A percentile compares a stretch with the other conserved stretches of the same genome.
Evolutionary conservation across 2,329 filamentous ascomycete genomes (phyloP).

Genomic region (Fusarium succisae): DNA sequence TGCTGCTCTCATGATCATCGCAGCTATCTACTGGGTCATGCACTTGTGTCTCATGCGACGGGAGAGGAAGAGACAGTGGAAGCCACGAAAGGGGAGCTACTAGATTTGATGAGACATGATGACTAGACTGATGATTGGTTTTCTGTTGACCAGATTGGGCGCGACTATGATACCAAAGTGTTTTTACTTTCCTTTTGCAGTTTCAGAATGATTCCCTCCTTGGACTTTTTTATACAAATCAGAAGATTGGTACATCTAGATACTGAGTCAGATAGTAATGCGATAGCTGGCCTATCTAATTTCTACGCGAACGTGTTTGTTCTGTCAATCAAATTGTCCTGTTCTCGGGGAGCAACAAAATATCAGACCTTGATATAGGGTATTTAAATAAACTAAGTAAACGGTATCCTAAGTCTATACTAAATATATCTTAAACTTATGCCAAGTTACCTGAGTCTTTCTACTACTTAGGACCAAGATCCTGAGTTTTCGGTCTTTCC

Average conservation of each 20-base stretch:
- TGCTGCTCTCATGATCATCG: constrained; percentile 54
- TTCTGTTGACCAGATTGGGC: constrained; percentile 2
- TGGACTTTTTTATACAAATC: neutral
- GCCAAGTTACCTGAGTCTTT: neutral
- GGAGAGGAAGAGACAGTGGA: constrained; percentile 41
- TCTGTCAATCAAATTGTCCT: neutral
- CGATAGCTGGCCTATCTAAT: constrained; percentile 32
- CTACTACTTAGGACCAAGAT: neutral
- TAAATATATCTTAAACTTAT: neutral
- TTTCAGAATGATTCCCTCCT: constrained; percentile 6
- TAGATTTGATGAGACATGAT: constrained; percentile 20
- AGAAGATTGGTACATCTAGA: constrained; percentile 8
- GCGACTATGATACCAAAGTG: constrained; percentile 36
- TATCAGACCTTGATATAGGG: neutral
- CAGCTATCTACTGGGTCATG: constrained; percentile 53
- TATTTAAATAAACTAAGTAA: neutral
- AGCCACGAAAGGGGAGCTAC: constrained; percentile 44
- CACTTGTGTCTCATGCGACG: constrained; percentile 46
- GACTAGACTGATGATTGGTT: constrained; percentile 24
- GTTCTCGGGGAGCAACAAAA: neutral
- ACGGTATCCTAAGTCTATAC: neutral
- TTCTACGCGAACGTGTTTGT: neutral
- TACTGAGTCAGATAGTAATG: constrained; percentile 25
- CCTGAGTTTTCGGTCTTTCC: neutral
- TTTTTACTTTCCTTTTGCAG: constrained; percentile 14